Evolutionary conservation across 2,329 filamentous ascomycete species (phyloP).

Genomic region (Scedosporium boydii): DNA sequence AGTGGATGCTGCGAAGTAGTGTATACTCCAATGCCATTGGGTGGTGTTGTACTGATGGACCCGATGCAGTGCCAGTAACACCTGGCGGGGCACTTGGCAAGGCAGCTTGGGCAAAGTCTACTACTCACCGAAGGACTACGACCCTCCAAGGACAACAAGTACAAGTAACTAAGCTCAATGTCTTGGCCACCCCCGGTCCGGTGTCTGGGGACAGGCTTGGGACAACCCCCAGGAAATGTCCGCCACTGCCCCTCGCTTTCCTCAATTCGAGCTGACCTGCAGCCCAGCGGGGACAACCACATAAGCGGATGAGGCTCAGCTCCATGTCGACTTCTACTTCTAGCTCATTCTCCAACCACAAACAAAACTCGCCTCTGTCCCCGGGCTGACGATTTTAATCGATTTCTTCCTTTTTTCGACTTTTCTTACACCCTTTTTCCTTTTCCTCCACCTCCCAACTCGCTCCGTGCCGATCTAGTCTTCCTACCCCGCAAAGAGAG

Average conservation of each 20-base stretch:
- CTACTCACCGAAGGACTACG: too few relatives aligned
- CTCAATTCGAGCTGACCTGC: background rate
- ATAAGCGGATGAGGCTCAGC: slow-evolving; percentile 3
- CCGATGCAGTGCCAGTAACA: too few relatives aligned
- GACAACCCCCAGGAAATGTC: background rate
- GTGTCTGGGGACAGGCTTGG: background rate
- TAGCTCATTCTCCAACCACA: background rate
- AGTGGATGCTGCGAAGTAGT: too few relatives aligned
- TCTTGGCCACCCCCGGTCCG: background rate
- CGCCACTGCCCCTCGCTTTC: background rate
- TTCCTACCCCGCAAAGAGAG: background rate
- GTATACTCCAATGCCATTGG: too few relatives aligned
- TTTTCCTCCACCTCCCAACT: background rate
- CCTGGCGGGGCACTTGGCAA: too few relatives aligned
- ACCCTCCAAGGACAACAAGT: too few relatives aligned
- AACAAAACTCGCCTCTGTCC: background rate
- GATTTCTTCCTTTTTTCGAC: background rate
- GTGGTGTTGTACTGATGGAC: too few relatives aligned
- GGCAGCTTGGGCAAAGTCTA: too few relatives aligned
- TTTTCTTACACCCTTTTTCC: background rate
- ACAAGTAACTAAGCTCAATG: background rate
- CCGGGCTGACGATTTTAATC: background rate
- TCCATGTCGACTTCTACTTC: background rate
- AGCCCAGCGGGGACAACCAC: background rate
- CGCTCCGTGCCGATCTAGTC: background rate